phyloP scores from a whole-genome alignment of 116 monocot species.

The Phalaenopsis hybrid region DNA sequence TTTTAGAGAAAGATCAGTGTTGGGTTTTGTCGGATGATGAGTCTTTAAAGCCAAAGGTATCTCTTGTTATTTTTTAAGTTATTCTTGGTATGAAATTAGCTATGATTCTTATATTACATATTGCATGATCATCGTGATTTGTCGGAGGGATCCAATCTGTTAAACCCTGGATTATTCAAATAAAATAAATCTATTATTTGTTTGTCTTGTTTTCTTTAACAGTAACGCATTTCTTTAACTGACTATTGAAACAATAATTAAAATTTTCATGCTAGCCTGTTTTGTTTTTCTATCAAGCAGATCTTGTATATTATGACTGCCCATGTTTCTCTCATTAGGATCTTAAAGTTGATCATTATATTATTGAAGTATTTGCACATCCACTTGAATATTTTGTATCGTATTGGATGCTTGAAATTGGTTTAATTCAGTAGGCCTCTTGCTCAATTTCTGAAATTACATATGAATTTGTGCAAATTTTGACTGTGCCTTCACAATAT shows the following conservation, averaged over 20 bases:
- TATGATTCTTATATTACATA: not conserved
- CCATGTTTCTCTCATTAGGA: not conserved
- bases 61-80: not conserved
- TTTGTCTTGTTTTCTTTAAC: not conserved
- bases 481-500: not conserved
- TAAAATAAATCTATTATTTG: not conserved
- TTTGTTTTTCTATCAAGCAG: not conserved
- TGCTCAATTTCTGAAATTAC: not conserved
- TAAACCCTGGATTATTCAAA: not conserved
- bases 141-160: not conserved
- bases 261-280: not conserved
- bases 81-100: not conserved
- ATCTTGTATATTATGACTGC: not conserved
- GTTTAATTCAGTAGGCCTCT: not conserved
- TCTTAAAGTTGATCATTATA: not conserved
- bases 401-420: not conserved
- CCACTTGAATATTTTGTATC: not conserved
- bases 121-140: not conserved
- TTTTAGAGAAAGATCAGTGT: slow-evolving; percentile 87
- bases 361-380: not conserved
- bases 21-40: slow-evolving; percentile 87
- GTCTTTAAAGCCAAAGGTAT: slow-evolving; percentile 78
- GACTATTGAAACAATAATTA: not conserved
- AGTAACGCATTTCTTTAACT: not conserved
- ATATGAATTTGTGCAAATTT: not conserved